Conservation (phyloP, 805 yeast species). For the Saccharomycodes ludwigii region DNA sequence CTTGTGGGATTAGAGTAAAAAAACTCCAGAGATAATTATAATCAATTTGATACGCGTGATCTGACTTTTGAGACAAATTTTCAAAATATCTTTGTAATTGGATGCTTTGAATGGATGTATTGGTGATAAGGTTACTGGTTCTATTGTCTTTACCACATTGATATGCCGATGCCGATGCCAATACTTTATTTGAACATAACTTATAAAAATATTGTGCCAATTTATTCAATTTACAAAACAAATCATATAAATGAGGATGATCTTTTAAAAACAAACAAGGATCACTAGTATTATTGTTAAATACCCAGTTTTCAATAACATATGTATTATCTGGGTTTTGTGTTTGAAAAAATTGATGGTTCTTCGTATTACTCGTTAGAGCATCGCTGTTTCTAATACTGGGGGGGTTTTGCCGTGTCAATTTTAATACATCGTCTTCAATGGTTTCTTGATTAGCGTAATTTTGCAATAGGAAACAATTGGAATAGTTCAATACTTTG, state of each 20-base stretch:
- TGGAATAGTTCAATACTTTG: slow-evolving; percentile 12
- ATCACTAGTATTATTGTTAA: slow-evolving; percentile 13
- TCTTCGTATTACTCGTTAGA: slow-evolving; percentile 7
- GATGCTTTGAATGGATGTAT: slow-evolving; percentile 9
- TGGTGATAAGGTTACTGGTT: no score
- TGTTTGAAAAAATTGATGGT: slow-evolving; percentile 16
- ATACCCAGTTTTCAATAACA: no score
- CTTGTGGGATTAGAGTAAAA: slow-evolving; percentile 17
- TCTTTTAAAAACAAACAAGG: slow-evolving; percentile 10
- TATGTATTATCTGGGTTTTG: no score
- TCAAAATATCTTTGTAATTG: slow-evolving; percentile 5
- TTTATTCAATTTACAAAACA: no score
- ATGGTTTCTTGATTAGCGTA: slow-evolving; percentile 17
- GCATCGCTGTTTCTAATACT: slow-evolving; percentile 13
- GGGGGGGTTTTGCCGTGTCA: slow-evolving; percentile 7
- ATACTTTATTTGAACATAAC: no score
- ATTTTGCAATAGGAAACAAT: slow-evolving; percentile 20
- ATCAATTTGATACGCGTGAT: slow-evolving; percentile 9
- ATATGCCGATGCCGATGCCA: no score
- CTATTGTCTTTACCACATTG: no score
- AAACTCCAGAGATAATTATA: slow-evolving; percentile 15
- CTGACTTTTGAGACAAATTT: slow-evolving; percentile 9
- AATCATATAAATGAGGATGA: no score
- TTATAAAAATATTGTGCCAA: no score
- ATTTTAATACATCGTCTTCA: slow-evolving; percentile 7